These are phyloP conservation scores for Vitis rupestris DNA, from an alignment of 164 flowering plant genomes.

Conservation along the genomic window DNA sequence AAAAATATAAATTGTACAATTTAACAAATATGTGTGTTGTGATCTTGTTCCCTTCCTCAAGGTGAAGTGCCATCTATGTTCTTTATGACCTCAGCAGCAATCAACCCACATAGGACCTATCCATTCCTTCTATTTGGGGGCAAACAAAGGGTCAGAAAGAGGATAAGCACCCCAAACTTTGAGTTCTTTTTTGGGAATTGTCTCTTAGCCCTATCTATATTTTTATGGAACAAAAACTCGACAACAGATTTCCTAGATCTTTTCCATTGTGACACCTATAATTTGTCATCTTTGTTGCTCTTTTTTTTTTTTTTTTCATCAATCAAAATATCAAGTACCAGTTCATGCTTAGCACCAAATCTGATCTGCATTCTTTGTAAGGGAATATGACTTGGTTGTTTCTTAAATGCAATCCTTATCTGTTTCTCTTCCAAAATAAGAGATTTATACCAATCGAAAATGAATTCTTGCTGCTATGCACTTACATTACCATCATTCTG, in stretches of 20 bases:
- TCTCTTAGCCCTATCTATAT: neutral
- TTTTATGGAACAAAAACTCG: neutral
- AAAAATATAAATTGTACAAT: neutral
- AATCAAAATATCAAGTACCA: too few relatives aligned
- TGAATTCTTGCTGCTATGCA: too few relatives aligned
- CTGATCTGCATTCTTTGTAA: too few relatives aligned
- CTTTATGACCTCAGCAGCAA: too few relatives aligned
- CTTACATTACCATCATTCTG: conserved; percentile 7
- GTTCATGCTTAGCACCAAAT: too few relatives aligned
- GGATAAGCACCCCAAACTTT: neutral
- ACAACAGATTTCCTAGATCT: neutral
- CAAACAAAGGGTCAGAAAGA: neutral
- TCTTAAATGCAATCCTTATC: too few relatives aligned
- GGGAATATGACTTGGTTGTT: too few relatives aligned
- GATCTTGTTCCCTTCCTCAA: neutral
- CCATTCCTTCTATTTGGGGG: neutral
- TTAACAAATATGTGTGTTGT: neutral
- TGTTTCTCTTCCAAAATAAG: too few relatives aligned
- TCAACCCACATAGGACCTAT: too few relatives aligned
- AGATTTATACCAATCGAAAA: too few relatives aligned
- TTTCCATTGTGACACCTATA: neutral
- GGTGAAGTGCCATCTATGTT: neutral
- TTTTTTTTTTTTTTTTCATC: too few relatives aligned
- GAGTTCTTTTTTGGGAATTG: neutral
- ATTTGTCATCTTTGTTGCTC: too few relatives aligned